Base-by-base conservation (phyloP, 768 basidiomycete species). In the Lentinula detonsa region DNA sequence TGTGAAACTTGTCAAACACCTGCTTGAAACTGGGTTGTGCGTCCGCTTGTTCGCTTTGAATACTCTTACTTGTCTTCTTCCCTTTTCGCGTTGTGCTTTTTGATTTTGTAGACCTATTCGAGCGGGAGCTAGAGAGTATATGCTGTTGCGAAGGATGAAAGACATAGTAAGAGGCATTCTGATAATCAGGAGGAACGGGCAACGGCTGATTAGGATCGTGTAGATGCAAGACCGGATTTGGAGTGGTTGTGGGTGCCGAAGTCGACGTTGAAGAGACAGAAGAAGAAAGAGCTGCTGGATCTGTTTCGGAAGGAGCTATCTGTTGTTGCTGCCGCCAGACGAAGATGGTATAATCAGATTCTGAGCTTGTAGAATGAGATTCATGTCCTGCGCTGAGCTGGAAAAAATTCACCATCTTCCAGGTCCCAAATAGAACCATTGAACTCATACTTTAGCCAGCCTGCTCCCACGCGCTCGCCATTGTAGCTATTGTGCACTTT, bases 401-500 rank as follows among this genome's bases (percentile, higher is more conserved):
- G 42, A 35, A 21, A 21, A 39, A 37, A n/a, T 33, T 15, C 70
- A 90, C 94, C 94, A 68, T 98, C 95, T 69, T 96, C 93, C 10
- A 98, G 74, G 68, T 90, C 89, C 91, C 91, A 97, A 53, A 91
- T 71, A 0, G 84, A 77, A 13, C 85, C 83, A 64, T 86, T 85
- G 77, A 85, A 95, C 63, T 90, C 84, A 69, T 98, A 98, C 67
- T 94, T 93, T 52, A 96, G 75, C 85, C 92, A 93, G 39, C 90
- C 89, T 15, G 88, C 78, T 34, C 84, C 86, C 18, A 94, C 83
- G 18, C 83, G 81, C 62, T 82, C 75, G 16, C 83, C 83, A 58
- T 78, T 74, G 67, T 86, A 86, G 21, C 84, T 83, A 0, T 78
- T 77, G 46, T 80, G 77, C 0, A 76, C 67, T 72, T 93, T 94